A percentile compares a stretch with the other conserved stretches of the same genome.
phyloP scores from a whole-genome alignment of 1,284 basidiomycete species.

The Cerioporus squamosus region DNA sequence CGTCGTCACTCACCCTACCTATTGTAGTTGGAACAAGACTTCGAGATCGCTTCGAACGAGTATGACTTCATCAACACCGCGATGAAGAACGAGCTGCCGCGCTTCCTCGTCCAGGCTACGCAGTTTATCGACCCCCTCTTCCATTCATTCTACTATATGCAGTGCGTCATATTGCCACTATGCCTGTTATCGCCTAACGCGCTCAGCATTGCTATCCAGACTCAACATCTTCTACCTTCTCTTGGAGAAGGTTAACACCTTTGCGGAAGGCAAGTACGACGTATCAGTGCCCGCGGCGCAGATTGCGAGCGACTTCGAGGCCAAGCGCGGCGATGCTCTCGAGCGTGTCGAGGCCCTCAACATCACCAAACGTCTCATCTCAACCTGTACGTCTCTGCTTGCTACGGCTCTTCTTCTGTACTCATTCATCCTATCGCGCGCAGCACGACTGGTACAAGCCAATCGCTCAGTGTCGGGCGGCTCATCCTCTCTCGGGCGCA shows the following conservation, averaged over 20 bases:
- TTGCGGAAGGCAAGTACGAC: conserved; percentile 87
- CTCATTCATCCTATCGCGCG: not conserved
- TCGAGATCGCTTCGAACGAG: conserved; percentile 92
- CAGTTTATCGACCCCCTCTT: conserved; percentile 96
- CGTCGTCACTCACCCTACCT: not conserved
- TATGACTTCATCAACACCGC: conserved; percentile 97
- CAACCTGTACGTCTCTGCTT: conserved; percentile 67
- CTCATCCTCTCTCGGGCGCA: conserved; percentile 41
- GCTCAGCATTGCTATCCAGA: conserved; percentile 41
- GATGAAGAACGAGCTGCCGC: conserved; percentile 92
- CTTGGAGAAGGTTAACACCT: conserved; percentile 90
- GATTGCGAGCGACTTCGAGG: conserved; percentile 81
- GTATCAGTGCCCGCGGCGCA: conserved; percentile 66
- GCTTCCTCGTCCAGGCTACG: conserved; percentile 87
- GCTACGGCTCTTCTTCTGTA: not conserved
- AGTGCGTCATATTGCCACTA: conserved; percentile 60
- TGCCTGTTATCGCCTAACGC: not conserved
- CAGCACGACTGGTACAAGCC: conserved; percentile 69
- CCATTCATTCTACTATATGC: conserved; percentile 99
- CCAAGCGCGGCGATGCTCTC: conserved; percentile 80
- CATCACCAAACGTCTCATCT: conserved; percentile 82
- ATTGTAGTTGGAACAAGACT: conserved; percentile 93
- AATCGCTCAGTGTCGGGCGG: conserved; percentile 42
- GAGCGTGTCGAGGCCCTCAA: conserved; percentile 75
- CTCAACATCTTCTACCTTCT: conserved; percentile 94